These are phyloP conservation scores for Monosporascus sp. DNA, from an alignment of 2,329 filamentous ascomycete species.

Conservation along the genomic window DNA sequence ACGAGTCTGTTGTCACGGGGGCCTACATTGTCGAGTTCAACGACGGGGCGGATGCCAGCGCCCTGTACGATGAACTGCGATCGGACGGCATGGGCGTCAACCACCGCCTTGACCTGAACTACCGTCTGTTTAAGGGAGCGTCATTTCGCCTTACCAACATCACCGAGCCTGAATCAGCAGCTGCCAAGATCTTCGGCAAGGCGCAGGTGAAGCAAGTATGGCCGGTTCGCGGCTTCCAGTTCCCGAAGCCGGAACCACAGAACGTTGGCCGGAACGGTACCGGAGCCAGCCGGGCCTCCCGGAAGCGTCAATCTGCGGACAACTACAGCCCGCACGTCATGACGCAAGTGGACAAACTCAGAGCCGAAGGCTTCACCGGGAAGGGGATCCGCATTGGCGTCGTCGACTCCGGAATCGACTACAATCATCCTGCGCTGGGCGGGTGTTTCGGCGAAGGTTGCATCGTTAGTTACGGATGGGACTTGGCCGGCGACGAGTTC, in stretches of 20 bases:
- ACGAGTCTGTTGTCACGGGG: slow-evolving; percentile 3
- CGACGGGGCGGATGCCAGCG: slow-evolving; percentile 8
- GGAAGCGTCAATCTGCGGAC: slow-evolving; percentile 1
- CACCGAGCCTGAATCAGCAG: slow-evolving; percentile 4
- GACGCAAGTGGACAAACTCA: slow-evolving; percentile 35
- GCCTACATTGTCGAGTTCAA: slow-evolving; percentile 19
- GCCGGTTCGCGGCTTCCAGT: slow-evolving; percentile 21
- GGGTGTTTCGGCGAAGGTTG: slow-evolving; percentile 47
- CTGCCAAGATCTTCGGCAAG: slow-evolving; percentile 16
- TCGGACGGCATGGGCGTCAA: slow-evolving; percentile 8
- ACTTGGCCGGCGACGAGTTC: slow-evolving; percentile 39
- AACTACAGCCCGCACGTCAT: slow-evolving; percentile 22
- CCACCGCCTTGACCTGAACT: slow-evolving; percentile 14
- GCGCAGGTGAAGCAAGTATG: slow-evolving; percentile 23
- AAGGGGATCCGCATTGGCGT: slow-evolving; percentile 39
- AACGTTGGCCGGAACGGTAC: slow-evolving; percentile 12
- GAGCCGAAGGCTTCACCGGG: slow-evolving; percentile 38
- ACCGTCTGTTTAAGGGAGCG: slow-evolving; percentile 15
- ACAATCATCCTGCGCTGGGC: slow-evolving; percentile 45
- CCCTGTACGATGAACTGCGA: slow-evolving; percentile 13
- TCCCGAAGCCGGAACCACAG: slow-evolving; percentile 9
- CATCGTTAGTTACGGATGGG: slow-evolving; percentile 41
- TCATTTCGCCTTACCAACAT: slow-evolving; percentile 12
- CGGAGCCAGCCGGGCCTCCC: slow-evolving; percentile 1
- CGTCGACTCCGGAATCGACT: slow-evolving; percentile 39